Base-by-base conservation (phyloP, 768 basidiomycete species). In the Suillus variegatus region DNA sequence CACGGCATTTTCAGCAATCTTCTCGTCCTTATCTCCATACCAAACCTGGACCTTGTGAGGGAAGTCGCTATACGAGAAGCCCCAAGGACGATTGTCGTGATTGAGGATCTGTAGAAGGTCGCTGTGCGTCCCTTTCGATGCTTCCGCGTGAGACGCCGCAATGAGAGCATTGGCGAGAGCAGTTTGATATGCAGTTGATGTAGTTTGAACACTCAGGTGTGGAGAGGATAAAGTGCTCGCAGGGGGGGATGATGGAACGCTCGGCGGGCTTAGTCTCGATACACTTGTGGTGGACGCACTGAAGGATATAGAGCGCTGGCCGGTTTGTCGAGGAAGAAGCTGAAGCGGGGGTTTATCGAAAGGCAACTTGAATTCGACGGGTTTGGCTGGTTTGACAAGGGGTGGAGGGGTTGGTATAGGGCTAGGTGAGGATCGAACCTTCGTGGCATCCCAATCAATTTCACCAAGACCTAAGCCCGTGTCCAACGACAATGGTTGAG, bases 71-170 rank as follows among this genome's bases (percentile, higher is more conserved):
- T 98, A 98, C 12, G 89, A 89, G 78, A 97, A 96, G 0, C 94
- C 97, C 92, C 93, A 94, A 1, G 92, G 88, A 67, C 88, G 88
- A 54, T 91, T 88, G 69, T 93, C 92, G 68, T 94, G 93, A 71
- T 96, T 95, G 63, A 98, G 82, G 73, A 99, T 97, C 71, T 94
- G 90, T 66, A 98, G 74, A 18, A 99, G 85, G 78, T 99, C 97
- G 64, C 88, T 86, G 70, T 97, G 94, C 0, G 92, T 93, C 57
- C 97, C 96, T 68, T 90, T 90, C 32, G 94, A 86, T 6, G 94
- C 95, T 75, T 99, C 97, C 3, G 96, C 91, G 75, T 99, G 96
- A 1, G 95, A 96, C 0, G 97, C 97, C 28, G 94, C 93, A 51
- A 96, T 88, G 40, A 99, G 84, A 3, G 95, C 95, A 65, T 92